phyloP scores from a whole-genome alignment of 768 basidiomycete species.

The Kwoniella shandongensis region DNA sequence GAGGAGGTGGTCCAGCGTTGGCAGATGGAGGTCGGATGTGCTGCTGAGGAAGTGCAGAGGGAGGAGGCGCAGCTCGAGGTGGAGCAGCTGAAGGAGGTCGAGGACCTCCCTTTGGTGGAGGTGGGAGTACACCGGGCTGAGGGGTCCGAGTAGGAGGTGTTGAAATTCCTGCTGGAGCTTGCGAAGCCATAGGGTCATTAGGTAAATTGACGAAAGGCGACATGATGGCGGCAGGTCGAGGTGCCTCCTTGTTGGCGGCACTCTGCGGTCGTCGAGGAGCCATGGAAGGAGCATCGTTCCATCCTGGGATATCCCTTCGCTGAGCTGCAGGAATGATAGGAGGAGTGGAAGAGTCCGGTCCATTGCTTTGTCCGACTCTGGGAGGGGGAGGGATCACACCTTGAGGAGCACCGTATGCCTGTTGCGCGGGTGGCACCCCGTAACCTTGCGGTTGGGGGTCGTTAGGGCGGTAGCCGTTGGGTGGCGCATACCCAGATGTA shows the following conservation, averaged over 20 bases:
- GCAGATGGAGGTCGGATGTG: slow-evolving; percentile 56
- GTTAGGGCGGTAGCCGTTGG: slow-evolving; percentile 43
- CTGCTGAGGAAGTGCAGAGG: slow-evolving; percentile 54
- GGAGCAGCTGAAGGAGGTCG: slow-evolving; percentile 45
- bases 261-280: slow-evolving; percentile 60
- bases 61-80: slow-evolving; percentile 21
- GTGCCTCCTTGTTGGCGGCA: slow-evolving; percentile 56
- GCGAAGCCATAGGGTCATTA: slow-evolving; percentile 44
- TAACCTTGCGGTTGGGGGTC: slow-evolving; percentile 38
- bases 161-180: slow-evolving; percentile 43
- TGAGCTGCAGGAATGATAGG: slow-evolving; percentile 62
- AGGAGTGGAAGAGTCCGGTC: slow-evolving; percentile 55
- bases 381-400: slow-evolving; percentile 54
- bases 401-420: slow-evolving; percentile 34
- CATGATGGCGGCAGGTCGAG: slow-evolving; percentile 72
- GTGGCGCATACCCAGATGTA: slow-evolving; percentile 7
- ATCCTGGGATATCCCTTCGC: slow-evolving; percentile 69
- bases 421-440: slow-evolving; percentile 23
- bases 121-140: slow-evolving; percentile 44
- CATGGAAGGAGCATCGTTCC: slow-evolving; percentile 82
- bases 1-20: slow-evolving; percentile 29
- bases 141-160: slow-evolving; percentile 35
- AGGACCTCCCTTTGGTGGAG: slow-evolving; percentile 48
- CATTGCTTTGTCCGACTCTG: slow-evolving; percentile 53
- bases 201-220: slow-evolving; percentile 77